Evolutionary conservation across 352 stramenopile genomes (phyloP).

Genomic region (Phytophthora aleatoria): DNA sequence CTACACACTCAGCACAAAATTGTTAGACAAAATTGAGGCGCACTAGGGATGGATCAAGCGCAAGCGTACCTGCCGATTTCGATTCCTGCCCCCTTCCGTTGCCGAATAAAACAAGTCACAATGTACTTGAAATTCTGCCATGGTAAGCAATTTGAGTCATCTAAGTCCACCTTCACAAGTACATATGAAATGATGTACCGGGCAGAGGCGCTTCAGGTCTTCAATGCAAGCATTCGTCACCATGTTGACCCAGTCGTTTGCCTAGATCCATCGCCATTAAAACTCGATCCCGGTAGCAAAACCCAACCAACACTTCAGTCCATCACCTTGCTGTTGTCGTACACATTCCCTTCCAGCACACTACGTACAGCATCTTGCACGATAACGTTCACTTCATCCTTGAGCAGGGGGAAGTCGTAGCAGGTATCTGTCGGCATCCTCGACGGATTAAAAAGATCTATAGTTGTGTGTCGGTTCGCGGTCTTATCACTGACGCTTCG

Average conservation of each 20-base stretch:
- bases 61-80: conserved; percentile 54
- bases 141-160: conserved; percentile 1
- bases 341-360: conserved; percentile 75
- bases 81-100: conserved; percentile 67
- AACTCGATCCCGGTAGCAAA: neutral
- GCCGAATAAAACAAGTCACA: conserved; percentile 67
- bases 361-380: conserved; percentile 76
- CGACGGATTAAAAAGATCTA: conserved; percentile 8
- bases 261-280: conserved; percentile 12
- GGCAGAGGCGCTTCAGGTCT: conserved; percentile 66
- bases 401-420: conserved; percentile 78
- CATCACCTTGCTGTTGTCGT: conserved; percentile 75
- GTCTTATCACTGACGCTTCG: conserved; percentile 9
- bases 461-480: conserved; percentile 24
- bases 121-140: conserved; percentile 88
- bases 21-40: neutral
- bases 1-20: conserved; percentile 24
- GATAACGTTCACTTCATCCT: conserved; percentile 75
- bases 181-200: conserved; percentile 30
- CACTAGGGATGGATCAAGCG: neutral
- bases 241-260: conserved; percentile 72
- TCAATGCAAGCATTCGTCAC: conserved; percentile 72
- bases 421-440: conserved; percentile 45
- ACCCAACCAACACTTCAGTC: neutral
- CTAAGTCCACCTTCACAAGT: neutral